Base-by-base conservation (phyloP, 2,329 filamentous ascomycete genomes). In the Cladosporium colombiae region DNA sequence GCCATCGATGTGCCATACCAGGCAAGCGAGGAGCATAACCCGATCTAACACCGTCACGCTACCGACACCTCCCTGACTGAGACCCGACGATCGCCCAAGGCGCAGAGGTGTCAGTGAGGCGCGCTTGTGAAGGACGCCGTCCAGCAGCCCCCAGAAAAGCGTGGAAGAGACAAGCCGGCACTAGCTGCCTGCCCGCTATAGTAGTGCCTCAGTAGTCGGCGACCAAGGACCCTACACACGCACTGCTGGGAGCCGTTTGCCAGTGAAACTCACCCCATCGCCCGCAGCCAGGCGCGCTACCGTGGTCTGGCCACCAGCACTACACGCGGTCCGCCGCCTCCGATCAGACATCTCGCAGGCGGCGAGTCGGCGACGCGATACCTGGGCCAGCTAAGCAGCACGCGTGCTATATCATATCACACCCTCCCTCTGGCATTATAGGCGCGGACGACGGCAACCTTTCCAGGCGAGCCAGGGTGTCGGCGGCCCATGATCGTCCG, bases 1-100 rank as follows among this genome's bases (percentile, higher is more conserved):
- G n/a, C n/a, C 40, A 21, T 46, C 35, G 40, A 46, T 21, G n/a
- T 31, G n/a, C 40, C 40, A 46, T 46, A 49, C 46, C 40, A 40
- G 44, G 46, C n/a, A 52, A 27, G 59, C 59, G 46, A 62, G 59
- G 18, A 62, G 55, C 33, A 57, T 40, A 40, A 57, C n/a, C 55
- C 31, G 55, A 40, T 40, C 55, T 57, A 40, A 57, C 33, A 55
- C 52, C 52, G 52, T 55, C 52, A 55, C 52, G 52, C 33, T 37
- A 40, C 33, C 21, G 31, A 21, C 4, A 2, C 55, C 55, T 40
- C 55, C 55, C 55, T 57, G 55, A 57, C 55, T 57, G 55, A 33
- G 31, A 23, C 31, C 59, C 59, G 59, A 62, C 46, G 59, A 62
- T 62, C 59, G 59, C 46, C 59, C 59, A 62, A 62, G 29, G 52